Evolutionary conservation across 2,329 filamentous ascomycete genomes (phyloP).

Genomic region (Fusarium coicis): DNA sequence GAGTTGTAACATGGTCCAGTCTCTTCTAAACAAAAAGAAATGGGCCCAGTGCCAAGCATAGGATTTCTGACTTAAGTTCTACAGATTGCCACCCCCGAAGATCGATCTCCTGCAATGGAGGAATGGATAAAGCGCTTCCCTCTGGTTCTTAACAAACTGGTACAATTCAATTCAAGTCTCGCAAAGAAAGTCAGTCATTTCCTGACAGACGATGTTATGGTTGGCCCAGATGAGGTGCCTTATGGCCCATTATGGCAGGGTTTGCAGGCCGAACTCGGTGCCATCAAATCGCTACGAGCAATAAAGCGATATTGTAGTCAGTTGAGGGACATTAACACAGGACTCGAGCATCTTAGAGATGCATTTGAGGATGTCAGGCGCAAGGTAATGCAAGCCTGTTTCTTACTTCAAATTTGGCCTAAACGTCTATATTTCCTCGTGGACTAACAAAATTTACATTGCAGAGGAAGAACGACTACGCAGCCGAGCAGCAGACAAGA

Average conservation of each 20-base stretch:
- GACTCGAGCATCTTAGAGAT: neutral
- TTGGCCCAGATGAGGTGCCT: rapidly evolving
- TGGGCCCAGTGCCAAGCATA: too few relatives aligned
- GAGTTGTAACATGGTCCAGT: rapidly evolving
- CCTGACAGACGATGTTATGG: rapidly evolving
- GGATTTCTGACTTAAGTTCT: too few relatives aligned
- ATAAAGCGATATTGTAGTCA: rapidly evolving
- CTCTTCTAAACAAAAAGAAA: neutral
- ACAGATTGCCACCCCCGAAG: neutral
- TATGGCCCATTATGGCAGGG: neutral
- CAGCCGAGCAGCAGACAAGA: neutral
- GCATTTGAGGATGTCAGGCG: rapidly evolving
- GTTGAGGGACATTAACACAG: rapidly evolving
- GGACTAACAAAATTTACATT: rapidly evolving
- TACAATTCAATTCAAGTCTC: rapidly evolving
- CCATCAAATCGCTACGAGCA: rapidly evolving
- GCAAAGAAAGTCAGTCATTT: rapidly evolving
- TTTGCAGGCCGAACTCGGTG: neutral
- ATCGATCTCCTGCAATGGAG: neutral
- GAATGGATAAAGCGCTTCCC: rapidly evolving
- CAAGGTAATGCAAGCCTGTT: neutral
- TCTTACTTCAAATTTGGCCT: neutral
- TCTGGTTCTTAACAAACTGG: rapidly evolving
- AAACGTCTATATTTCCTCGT: neutral
- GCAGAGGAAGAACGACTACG: neutral